A percentile compares a stretch with the other conserved stretches of the same genome.
Evolutionary conservation across 768 basidiomycete genomes (phyloP).

Genomic region (Mycena chlorophos): DNA sequence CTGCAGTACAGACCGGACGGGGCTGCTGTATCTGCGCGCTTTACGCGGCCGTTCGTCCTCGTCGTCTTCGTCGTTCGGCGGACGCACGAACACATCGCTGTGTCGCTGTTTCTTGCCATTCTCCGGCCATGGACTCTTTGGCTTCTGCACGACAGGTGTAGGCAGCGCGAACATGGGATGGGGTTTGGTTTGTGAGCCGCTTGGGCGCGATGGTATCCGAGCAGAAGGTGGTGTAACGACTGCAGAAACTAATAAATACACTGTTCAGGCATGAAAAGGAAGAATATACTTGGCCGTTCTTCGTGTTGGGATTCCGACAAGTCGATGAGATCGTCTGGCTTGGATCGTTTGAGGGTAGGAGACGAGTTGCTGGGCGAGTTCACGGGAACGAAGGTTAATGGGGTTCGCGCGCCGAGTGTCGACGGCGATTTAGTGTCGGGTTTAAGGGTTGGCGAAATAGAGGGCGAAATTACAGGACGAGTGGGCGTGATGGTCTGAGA

Average conservation of each 20-base stretch:
- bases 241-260: neutral
- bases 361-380: neutral
- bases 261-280: neutral
- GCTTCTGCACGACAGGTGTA: constrained; percentile 6
- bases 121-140: constrained; percentile 1
- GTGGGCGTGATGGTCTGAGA: neutral
- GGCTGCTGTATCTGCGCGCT: constrained; percentile 16
- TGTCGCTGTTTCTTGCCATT: constrained; percentile 7
- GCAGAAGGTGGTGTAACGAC: neutral
- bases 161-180: constrained; percentile 11
- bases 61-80: constrained; percentile 4
- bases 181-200: neutral
- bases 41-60: constrained; percentile 15
- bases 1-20: constrained; percentile 11
- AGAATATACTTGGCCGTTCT: constrained; percentile 33
- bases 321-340: constrained; percentile 4
- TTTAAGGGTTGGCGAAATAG: neutral
- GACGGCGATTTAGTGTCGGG: neutral
- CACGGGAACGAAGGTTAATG: constrained; percentile 1
- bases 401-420: neutral
- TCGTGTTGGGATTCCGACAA: constrained; percentile 36
- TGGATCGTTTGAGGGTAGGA: neutral
- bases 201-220: neutral
- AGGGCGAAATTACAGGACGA: neutral
- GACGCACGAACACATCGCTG: constrained; percentile 11